Base-by-base conservation (phyloP, 495 filamentous ascomycete genomes). In the Mycothermus thermophilus region DNA sequence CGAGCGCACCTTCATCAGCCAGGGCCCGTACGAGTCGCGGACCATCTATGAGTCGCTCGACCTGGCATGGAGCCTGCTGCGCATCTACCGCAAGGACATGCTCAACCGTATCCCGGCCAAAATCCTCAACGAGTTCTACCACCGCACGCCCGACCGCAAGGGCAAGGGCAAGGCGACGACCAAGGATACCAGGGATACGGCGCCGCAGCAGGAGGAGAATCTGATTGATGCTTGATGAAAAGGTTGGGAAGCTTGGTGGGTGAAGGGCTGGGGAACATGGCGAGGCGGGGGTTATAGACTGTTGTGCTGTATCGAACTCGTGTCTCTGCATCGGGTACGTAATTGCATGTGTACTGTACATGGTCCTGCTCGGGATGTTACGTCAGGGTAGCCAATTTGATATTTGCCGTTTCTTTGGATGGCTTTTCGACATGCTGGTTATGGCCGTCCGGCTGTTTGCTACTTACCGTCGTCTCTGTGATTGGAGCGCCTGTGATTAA, bases 71-170 rank as follows among this genome's bases (percentile, higher is more conserved):
- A 84, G 83, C 51, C 56, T 99, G 50, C 73, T 99, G 36, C 74
- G 92, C 46, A 92, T 96, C 58, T 96, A 88, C 64, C 87, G 88
- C 48, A 92, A 87, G 71, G 92, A 96, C 50, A 64, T 94, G 48
- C 79, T 99, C 47, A 99, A 96, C 64, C 83, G 87, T 63, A 93
- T 99, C 52, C 92, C 90, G 33, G 79, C 83, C 66, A 88, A 92
- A 60, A 63, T 92, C 29, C 71, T 99, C 39, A 77, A 93, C 50
- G 80, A 95, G 58, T 99, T 79, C 64, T 99, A 96, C 61, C 70
- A 76, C 44, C 71, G 92, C 40, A 74, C 74, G 17, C 47, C 65
- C n/a, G 41, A 43, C 17, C 46, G 46, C 14, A 45, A 72, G 38
- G 59, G 74, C 35, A 75, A 77, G 61, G 71, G 67, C 17, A 73